phyloP scores from a whole-genome alignment of 768 basidiomycete species.

The Melanogaster broomeanus region DNA sequence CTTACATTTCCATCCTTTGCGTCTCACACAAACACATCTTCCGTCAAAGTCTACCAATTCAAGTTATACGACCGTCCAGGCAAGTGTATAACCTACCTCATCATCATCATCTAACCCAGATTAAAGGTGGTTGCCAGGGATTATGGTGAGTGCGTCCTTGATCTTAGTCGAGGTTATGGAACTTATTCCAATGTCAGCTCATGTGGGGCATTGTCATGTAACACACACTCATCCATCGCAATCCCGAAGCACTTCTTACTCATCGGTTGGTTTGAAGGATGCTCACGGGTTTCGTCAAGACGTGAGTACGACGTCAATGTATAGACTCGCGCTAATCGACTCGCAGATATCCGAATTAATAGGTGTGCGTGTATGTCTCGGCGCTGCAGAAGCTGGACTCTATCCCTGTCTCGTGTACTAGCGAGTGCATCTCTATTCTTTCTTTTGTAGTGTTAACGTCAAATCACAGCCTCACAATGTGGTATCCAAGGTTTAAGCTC shows the following conservation, averaged over 20 bases:
- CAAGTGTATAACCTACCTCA: too few relatives aligned
- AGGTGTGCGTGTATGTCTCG: conserved; percentile 57
- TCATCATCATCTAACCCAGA: conserved; percentile 41
- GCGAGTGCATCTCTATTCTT: conserved; percentile 34
- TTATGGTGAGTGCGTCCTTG: conserved; percentile 46
- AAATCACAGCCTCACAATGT: conserved; percentile 52
- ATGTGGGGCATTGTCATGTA: conserved; percentile 68
- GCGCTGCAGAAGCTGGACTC: conserved; percentile 67
- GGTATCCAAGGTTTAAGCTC: conserved; percentile 66
- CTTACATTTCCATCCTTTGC: background rate
- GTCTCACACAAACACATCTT: background rate
- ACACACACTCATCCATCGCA: too few relatives aligned
- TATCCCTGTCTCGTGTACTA: conserved; percentile 78
- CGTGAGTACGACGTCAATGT: conserved; percentile 32
- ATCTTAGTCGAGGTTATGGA: background rate
- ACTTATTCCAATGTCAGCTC: conserved; percentile 38
- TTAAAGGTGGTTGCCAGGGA: conserved; percentile 60
- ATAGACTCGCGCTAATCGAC: background rate
- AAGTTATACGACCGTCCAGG: conserved; percentile 67
- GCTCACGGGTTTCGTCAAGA: conserved; percentile 69
- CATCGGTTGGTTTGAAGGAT: conserved; percentile 39
- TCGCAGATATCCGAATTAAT: conserved; percentile 60
- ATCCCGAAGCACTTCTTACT: conserved; percentile 6
- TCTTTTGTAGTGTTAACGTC: background rate
- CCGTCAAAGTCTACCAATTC: conserved; percentile 43